Percentiles rank a stretch among this genome's conserved stretches.
Conservation (phyloP, 768 basidiomycete genomes). For the Trametes sanguinea region DNA sequence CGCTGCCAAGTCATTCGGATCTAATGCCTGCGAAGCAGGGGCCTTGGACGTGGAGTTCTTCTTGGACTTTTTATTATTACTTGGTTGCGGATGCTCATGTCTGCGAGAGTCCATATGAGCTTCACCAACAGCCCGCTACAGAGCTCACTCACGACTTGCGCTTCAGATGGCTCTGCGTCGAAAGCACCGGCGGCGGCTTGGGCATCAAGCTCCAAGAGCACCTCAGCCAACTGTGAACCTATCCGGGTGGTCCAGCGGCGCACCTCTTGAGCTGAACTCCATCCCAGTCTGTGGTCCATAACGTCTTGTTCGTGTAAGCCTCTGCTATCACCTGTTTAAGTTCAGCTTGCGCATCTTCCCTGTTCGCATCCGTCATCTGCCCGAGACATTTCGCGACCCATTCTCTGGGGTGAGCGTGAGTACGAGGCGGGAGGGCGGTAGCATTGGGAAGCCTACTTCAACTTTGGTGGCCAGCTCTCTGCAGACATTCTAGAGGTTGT, state of each 20-base stretch:
- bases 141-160: constrained; percentile 59
- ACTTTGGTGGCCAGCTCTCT: constrained; percentile 78
- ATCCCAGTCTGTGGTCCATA: constrained; percentile 95
- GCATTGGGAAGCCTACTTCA: constrained; percentile 54
- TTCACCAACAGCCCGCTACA: not conserved
- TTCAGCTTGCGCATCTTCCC: constrained; percentile 87
- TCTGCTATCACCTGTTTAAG: constrained; percentile 96
- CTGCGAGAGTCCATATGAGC: constrained; percentile 27
- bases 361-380: constrained; percentile 87
- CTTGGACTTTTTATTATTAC: constrained; percentile 63
- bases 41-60: constrained; percentile 44
- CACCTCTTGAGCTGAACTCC: constrained; percentile 87
- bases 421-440: constrained; percentile 6
- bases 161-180: constrained; percentile 52
- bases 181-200: constrained; percentile 50
- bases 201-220: constrained; percentile 51
- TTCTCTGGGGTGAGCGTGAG: constrained; percentile 53
- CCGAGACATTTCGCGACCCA: constrained; percentile 95
- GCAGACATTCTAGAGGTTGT: constrained; percentile 54
- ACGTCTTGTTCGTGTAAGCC: constrained; percentile 78
- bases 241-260: constrained; percentile 19
- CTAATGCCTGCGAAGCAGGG: constrained; percentile 35
- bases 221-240: constrained; percentile 5
- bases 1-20: constrained; percentile 67
- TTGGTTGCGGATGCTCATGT: constrained; percentile 40